Evolutionary conservation across 495 filamentous ascomycete species (phyloP).

Genomic region (Penicillium lagena): DNA sequence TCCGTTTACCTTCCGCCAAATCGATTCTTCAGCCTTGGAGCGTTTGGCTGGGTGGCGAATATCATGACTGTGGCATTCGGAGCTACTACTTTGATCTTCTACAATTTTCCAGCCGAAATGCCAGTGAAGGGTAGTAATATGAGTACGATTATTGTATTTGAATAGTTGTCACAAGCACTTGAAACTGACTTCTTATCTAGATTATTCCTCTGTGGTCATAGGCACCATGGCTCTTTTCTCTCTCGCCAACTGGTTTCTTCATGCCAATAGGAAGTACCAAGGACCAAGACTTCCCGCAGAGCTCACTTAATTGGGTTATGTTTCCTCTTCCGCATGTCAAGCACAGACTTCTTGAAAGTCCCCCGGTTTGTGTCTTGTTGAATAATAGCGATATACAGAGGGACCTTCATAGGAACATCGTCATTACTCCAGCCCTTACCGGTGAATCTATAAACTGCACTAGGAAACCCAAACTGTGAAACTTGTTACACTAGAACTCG

Average conservation of each 20-base stretch:
- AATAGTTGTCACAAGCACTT: no score
- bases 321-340: no score
- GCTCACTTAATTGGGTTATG: neutral
- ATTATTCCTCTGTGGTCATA: conserved; percentile 5
- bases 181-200: neutral
- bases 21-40: conserved; percentile 1
- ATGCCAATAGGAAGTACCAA: conserved; percentile 4
- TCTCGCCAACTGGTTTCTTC: conserved; percentile 4
- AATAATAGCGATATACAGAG: no score
- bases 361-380: no score
- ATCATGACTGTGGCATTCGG: conserved; percentile 7
- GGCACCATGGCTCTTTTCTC: conserved; percentile 7
- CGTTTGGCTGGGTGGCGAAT: conserved; percentile 11
- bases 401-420: no score
- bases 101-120: conserved; percentile 9
- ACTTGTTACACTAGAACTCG: no score
- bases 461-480: no score
- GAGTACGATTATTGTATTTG: conserved; percentile 3
- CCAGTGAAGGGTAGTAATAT: conserved; percentile 6
- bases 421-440: no score
- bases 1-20: neutral
- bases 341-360: no score
- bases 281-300: conserved; percentile 7
- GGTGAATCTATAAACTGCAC: no score
- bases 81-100: conserved; percentile 10